Evolutionary conservation across 2,329 filamentous ascomycete genomes (phyloP), one percentile per base, ranked within the genome.

Genomic region (Leptoxyphium fumago): DNA sequence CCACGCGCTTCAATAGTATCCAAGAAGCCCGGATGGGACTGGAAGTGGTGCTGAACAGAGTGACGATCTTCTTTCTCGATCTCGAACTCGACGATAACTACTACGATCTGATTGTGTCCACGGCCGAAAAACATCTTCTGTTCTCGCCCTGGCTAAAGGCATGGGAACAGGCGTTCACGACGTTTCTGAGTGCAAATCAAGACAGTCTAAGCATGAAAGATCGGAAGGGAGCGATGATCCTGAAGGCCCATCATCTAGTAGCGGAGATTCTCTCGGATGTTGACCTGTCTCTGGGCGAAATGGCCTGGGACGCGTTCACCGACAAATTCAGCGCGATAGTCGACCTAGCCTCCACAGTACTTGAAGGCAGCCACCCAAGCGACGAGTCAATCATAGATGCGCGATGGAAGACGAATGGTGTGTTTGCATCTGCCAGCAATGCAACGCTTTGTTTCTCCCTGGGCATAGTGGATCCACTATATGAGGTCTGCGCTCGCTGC

Each of bases 161-260:
- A 4, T 54, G 53, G 52, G 52, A 55, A 41, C 28, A 41, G 7
- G 49, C 49, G 6, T 55, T 52, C 46, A 44, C 48, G 4, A 34
- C 41, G 2, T 46, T 48, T 38, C 47, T 55, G 11, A 32, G 40
- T 2, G 32, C 42, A 15, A 38, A 41, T 9, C 49, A 50, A 21
- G 34, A 38, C 2, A 21, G 1, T 8, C 43, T 54, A 40, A 48
- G 34, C n/a, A 21, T 42, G 1, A 18, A 43, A 28, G 49, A 54
- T 21, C 46, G 45, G 7, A 54, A 48, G 41, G 49, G 45, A 4
- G 52, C 52, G 1, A 54, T 52, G 52, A 43, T 52, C 13, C 45
- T 55, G 13, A 55, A 54, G 43, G 53, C 52, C 28, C 52, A 55
- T 39, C 50, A 55, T 29, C 40, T 53, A 11, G 48, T 55, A 10